Percentiles rank a stretch among this genome's conserved stretches.
Evolutionary conservation across 768 basidiomycete species (phyloP).

Genomic region (Guyanaporus albipodus): DNA sequence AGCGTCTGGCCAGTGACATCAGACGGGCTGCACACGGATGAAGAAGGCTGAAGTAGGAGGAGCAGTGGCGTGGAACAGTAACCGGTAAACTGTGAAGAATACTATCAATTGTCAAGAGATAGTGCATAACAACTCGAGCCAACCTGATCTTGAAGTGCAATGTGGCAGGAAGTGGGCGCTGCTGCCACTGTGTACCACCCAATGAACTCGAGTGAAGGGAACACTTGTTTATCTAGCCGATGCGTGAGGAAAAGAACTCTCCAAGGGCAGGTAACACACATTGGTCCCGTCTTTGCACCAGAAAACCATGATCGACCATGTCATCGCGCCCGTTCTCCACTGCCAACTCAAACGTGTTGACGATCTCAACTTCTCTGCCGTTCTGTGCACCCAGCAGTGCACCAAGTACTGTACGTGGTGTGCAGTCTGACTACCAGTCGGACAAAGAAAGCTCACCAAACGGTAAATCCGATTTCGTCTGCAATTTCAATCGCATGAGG

Average conservation of each 20-base stretch:
- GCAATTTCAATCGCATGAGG: conserved; percentile 78
- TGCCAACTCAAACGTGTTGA: conserved; percentile 93
- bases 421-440: not conserved
- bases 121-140: not conserved
- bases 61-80: conserved; percentile 90
- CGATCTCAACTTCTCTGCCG: conserved; percentile 94
- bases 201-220: conserved; percentile 94
- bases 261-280: conserved; percentile 44
- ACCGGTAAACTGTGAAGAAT: conserved; percentile 59
- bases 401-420: conserved; percentile 66
- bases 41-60: conserved; percentile 64
- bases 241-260: conserved; percentile 4
- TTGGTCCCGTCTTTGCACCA: conserved; percentile 81
- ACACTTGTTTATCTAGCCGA: conserved; percentile 88
- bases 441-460: conserved; percentile 50
- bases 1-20: conserved; percentile 68
- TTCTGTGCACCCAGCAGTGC: conserved; percentile 92
- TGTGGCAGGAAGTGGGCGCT: conserved; percentile 70
- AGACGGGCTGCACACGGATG: conserved; percentile 39
- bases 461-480: conserved; percentile 55
- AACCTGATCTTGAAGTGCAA: conserved; percentile 84
- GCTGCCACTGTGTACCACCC: conserved; percentile 94
- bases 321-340: conserved; percentile 49
- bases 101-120: not conserved
- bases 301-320: conserved; percentile 75